Conservation (phyloP, 2,329 filamentous ascomycete species). For the Magnaporthiopsis rhizophila region DNA sequence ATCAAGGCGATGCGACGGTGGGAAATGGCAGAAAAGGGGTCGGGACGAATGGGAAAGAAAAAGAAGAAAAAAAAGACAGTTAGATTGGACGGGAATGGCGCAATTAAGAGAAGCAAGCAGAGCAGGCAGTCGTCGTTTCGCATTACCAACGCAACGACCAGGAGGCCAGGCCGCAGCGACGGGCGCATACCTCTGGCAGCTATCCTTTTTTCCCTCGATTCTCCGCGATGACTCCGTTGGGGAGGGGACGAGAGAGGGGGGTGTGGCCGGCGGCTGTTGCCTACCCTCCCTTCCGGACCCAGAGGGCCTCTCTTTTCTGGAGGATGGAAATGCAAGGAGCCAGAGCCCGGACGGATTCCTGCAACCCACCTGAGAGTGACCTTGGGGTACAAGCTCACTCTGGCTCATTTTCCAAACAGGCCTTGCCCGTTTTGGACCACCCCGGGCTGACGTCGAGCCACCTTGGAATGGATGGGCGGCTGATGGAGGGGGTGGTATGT, state of each 20-base stretch:
- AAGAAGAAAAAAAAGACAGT: not conserved
- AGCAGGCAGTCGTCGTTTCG: not conserved
- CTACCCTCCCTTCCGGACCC: not conserved
- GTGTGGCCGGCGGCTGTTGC: not conserved
- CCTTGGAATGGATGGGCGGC: not conserved
- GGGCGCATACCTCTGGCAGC: not conserved
- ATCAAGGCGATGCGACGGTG: not conserved
- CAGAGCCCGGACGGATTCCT: not conserved
- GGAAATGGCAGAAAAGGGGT: not conserved
- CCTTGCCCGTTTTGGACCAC: not conserved
- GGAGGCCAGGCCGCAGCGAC: not conserved
- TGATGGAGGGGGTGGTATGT: not conserved
- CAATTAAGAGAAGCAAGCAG: not conserved
- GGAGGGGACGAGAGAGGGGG: not conserved
- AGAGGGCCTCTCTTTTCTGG: not conserved
- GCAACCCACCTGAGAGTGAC: not conserved
- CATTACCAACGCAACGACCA: not conserved
- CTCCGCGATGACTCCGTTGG: not conserved
- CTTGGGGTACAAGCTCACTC: not conserved
- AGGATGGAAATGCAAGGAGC: not conserved
- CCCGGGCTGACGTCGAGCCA: not conserved
- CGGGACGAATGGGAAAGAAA: not conserved
- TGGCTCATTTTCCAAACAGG: not conserved
- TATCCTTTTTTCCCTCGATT: not conserved
- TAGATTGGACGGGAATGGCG: not conserved